A percentile compares a stretch with the other conserved stretches of the same genome.
Evolutionary conservation across 192 early-diverging fungal genomes (phyloP).

Genomic region (Geranomyces michiganensis): DNA sequence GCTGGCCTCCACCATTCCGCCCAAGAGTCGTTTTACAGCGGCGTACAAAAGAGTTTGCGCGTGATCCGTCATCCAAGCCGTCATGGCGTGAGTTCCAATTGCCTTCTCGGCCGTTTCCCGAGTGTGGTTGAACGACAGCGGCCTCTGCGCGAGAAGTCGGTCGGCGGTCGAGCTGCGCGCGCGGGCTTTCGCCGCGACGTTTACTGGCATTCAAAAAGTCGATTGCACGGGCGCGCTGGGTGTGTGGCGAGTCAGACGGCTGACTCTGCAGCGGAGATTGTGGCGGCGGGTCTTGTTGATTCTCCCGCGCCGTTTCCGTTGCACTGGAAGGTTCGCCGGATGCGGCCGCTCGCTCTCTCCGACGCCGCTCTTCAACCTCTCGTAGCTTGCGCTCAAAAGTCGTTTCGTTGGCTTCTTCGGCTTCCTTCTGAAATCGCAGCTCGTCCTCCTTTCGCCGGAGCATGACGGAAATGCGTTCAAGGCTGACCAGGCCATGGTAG

Average conservation of each 20-base stretch:
- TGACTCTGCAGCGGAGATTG: background rate
- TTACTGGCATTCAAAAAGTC: slow-evolving; percentile 13
- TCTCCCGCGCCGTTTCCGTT: background rate
- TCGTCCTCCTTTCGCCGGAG: slow-evolving; percentile 45
- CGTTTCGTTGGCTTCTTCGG: slow-evolving; percentile 36
- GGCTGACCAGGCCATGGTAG: slow-evolving; percentile 21
- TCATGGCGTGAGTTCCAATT: too few species aligned
- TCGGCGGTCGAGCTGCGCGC: slow-evolving; percentile 13
- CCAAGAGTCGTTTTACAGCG: slow-evolving; percentile 18
- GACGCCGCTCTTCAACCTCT: slow-evolving; percentile 22
- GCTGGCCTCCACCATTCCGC: background rate
- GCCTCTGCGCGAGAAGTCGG: slow-evolving; percentile 21
- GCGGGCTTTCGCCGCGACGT: background rate
- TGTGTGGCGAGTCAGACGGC: background rate
- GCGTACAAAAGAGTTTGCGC: slow-evolving; percentile 4
- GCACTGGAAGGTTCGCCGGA: background rate
- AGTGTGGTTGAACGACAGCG: slow-evolving; percentile 5
- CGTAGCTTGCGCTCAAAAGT: slow-evolving; percentile 39
- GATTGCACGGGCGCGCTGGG: slow-evolving; percentile 1
- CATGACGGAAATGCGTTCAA: slow-evolving; percentile 42
- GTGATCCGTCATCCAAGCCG: background rate
- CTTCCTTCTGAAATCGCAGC: slow-evolving; percentile 34
- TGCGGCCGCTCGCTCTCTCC: background rate
- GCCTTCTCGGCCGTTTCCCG: background rate
- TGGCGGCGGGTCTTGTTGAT: background rate